Base-by-base conservation (phyloP, 441 rosid species). In the Pelargonium cotyledonis region DNA sequence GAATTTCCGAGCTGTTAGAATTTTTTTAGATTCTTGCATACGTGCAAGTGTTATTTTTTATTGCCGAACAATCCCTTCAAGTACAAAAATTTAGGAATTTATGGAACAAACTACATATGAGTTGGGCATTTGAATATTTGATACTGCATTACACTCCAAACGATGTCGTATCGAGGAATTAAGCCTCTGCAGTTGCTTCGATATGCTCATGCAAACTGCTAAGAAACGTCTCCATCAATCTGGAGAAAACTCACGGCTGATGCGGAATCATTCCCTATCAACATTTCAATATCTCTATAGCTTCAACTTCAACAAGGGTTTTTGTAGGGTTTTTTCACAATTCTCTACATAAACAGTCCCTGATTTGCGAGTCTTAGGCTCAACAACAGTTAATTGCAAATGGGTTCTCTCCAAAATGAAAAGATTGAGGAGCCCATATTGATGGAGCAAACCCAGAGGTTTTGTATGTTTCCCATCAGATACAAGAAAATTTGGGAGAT, bases 391-490 rank as follows among this genome's bases (percentile, higher is more conserved):
- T 23, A 23, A 23, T 44, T 44, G 14, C 21, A 63, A 69, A 88
- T 92, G 95, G 87, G 88, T 78, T 85, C 92, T 49, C 60, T 75
- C 35, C 72, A 19, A 70, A 71, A 81, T 19, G 83, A 68, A 68
- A 69, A 72, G 83, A 68, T 68, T 55, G 58, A 26, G 1, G 79
- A 86, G 76, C 92, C 96, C 12, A 85, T 92, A 53, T 71, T 92
- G 46, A 81, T 62, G 76, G 78, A 81, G 26, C 91, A 90, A 63
- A 88, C 81, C 79, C 91, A 86, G 88, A 87, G 96, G 83, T 89
- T 92, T 70, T 86, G 91, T 70, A 92, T 92, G 96, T 92, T 92
- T 72, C 97, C 98, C 29, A 80, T 90, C 53, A 79, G 84, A 66
- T 86, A 92, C 73, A 83, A 80, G 74, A 76, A 76, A 4, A 70